phyloP scores from a whole-genome alignment of 192 early-diverging fungal species.

The Umbelopsis vinacea region DNA sequence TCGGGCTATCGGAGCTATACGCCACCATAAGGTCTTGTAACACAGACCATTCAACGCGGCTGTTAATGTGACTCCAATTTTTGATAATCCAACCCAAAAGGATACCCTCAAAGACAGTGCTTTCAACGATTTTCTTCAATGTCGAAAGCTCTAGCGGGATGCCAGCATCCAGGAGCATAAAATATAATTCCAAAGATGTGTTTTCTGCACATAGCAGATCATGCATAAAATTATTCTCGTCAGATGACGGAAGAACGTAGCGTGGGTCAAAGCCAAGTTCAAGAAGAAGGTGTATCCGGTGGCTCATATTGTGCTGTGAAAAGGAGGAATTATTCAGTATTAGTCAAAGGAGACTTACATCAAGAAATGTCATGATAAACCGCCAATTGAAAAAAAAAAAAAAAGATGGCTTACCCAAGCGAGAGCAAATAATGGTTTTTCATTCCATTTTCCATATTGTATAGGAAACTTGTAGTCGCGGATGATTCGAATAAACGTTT shows the following conservation, averaged over 20 bases:
- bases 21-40: slow-evolving; percentile 12
- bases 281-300: slow-evolving; percentile 6
- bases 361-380: not conserved
- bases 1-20: not conserved
- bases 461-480: slow-evolving; percentile 15
- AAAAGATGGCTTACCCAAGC: not conserved
- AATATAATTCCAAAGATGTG: slow-evolving; percentile 4
- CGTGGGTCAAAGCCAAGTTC: slow-evolving; percentile 8
- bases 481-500: slow-evolving; percentile 8
- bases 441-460: slow-evolving; percentile 18
- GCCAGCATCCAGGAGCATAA: slow-evolving; percentile 2
- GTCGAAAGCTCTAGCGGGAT: slow-evolving; percentile 1
- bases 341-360: not conserved
- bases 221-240: not conserved
- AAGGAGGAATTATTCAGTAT: too few relatives aligned
- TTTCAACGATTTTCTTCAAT: slow-evolving; percentile 5
- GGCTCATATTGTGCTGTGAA: not conserved
- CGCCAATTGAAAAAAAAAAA: not conserved
- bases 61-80: slow-evolving; percentile 17
- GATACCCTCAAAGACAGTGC: not conserved
- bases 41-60: not conserved
- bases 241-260: not conserved
- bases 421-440: slow-evolving; percentile 16
- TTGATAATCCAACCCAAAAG: slow-evolving; percentile 18
- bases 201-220: slow-evolving; percentile 9